Evolutionary conservation across 164 flowering plant genomes (phyloP), one percentile per base, ranked within the genome.

Genomic region (Akebia trifoliata): DNA sequence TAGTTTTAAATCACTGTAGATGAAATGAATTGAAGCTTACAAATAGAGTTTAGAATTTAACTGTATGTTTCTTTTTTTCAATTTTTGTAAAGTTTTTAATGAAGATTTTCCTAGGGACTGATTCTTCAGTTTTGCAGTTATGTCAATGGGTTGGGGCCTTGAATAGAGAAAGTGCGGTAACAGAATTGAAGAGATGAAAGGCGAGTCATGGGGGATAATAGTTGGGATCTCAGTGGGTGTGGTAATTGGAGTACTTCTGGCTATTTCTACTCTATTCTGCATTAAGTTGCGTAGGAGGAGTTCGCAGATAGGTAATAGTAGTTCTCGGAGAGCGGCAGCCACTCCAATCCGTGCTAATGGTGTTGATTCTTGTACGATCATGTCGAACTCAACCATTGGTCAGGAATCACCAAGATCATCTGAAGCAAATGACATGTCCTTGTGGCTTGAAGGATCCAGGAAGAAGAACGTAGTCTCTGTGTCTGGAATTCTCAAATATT

Each of bases 191-290:
- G 76, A 70, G 66, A 87, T 93, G 99, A 73, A 77, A 66, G 95
- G 69, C 11, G 73, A 68, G 54, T 79, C 96, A 35, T 64, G 76
- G 43, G 97, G 94, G 2, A 61, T 93, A 78, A 82, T 90, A 61
- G 74, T 93, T 59, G 99, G 99, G 58, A 71, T 90, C 40, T 84
- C 96, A 0, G 80, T 90, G 30, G 99, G 99, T 24, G 87, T 93
- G 50, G 84, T 93, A 32, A 83, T 87, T 67, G 99, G 99, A 28
- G 76, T 82, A 30, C 61, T 76, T 57, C 78, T 86, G 76, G 99
- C 99, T 18, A 57, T 84, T 54, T 64, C 66, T 15, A 76, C 78
- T 24, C 69, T 93, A 10, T 76, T 87, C 34, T 90, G 96, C 66
- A 22, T 84, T 57, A 76, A 80, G 54, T 83, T 75, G 56, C 87